These are phyloP conservation scores for Erodium trifolium DNA, from an alignment of 441 rosid species.

Conservation along the genomic window DNA sequence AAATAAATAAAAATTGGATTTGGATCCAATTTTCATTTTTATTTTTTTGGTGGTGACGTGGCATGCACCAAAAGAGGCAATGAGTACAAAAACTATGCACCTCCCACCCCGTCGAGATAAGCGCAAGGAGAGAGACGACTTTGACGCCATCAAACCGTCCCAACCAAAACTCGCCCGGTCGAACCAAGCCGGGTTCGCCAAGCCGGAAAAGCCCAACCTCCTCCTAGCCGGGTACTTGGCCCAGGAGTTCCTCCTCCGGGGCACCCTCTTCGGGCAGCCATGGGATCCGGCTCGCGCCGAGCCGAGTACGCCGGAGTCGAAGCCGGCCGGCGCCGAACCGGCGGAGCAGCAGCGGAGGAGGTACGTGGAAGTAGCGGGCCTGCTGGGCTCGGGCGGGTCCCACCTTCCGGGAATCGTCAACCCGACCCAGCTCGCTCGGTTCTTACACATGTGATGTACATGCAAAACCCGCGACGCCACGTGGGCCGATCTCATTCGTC, in stretches of 20 bases:
- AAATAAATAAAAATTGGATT: not conserved
- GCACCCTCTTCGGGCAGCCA: constrained; percentile 55
- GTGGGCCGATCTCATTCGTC: constrained; percentile 14
- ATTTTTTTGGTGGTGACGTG: constrained; percentile 45
- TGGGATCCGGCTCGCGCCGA: constrained; percentile 35
- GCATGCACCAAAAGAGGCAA: constrained; percentile 40
- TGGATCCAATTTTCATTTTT: not conserved
- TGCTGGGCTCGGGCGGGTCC: constrained; percentile 54
- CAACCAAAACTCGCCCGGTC: too few relatives aligned
- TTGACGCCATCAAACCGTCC: constrained; percentile 17
- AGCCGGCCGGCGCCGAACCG: constrained; percentile 20
- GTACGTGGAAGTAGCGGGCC: constrained; percentile 51
- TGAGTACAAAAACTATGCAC: constrained; percentile 90
- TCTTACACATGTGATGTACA: constrained; percentile 38
- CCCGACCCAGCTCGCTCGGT: constrained; percentile 69
- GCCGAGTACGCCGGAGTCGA: constrained; percentile 17
- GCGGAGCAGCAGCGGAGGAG: constrained; percentile 26
- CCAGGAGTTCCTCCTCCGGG: constrained; percentile 54
- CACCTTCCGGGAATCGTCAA: constrained; percentile 61
- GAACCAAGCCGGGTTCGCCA: constrained; percentile 24
- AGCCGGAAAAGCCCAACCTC: constrained; percentile 26
- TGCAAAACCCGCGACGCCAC: not conserved
- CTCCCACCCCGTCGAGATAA: constrained; percentile 80
- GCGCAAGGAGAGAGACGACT: constrained; percentile 50
- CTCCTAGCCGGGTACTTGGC: constrained; percentile 69